Conservation (phyloP, 1,139 yeast species). For the Zygosaccharomyces pseudobailii region DNA sequence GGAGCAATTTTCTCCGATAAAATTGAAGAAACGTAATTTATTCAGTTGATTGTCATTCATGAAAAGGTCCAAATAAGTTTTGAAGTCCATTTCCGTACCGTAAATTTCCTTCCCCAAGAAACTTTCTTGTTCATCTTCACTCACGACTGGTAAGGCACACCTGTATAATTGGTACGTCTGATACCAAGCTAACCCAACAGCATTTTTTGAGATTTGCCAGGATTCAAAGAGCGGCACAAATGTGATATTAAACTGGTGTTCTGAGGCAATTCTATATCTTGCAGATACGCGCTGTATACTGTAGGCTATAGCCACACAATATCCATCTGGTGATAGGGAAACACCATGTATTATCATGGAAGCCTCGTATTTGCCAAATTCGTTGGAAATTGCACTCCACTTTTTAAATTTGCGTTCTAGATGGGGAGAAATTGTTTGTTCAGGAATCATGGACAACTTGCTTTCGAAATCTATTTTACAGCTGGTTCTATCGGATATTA, state of each 20-base stretch:
- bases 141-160: slow-evolving; percentile 15
- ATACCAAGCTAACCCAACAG: slow-evolving; percentile 35
- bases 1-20: slow-evolving; percentile 24
- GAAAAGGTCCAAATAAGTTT: slow-evolving; percentile 23
- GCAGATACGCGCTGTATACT: slow-evolving; percentile 32
- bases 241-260: slow-evolving; percentile 28
- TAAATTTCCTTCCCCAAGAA: neutral
- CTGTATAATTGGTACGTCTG: slow-evolving; percentile 35
- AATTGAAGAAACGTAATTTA: slow-evolving; percentile 26
- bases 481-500: slow-evolving; percentile 25
- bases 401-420: slow-evolving; percentile 27
- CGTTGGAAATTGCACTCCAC: slow-evolving; percentile 29
- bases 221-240: slow-evolving; percentile 30
- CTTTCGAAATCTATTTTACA: slow-evolving; percentile 14
- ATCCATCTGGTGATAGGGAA: slow-evolving; percentile 33
- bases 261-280: slow-evolving; percentile 36
- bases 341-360: slow-evolving; percentile 30
- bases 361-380: slow-evolving; percentile 29
- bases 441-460: slow-evolving; percentile 15
- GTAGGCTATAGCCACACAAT: slow-evolving; percentile 34
- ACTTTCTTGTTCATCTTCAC: neutral
- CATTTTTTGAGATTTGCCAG: slow-evolving; percentile 25
- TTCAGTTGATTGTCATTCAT: slow-evolving; percentile 21
- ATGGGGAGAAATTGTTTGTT: slow-evolving; percentile 24
- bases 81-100: slow-evolving; percentile 19